Conservation (phyloP, 176 grass and related monocot species). For the Cymbopogon citratus region DNA sequence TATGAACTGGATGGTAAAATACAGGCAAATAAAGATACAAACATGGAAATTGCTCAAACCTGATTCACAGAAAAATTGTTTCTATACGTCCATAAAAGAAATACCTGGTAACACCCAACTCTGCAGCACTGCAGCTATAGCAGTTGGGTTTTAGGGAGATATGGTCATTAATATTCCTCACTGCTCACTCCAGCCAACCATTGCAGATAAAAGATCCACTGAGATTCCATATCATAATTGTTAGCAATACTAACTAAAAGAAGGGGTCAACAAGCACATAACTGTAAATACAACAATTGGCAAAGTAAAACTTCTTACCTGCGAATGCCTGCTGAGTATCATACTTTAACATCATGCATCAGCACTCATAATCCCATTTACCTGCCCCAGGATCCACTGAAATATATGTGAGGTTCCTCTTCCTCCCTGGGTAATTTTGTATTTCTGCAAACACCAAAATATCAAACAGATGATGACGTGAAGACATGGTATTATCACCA, state of each 20-base stretch:
- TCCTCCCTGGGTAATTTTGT: background rate
- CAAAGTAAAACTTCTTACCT: background rate
- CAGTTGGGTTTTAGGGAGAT: background rate
- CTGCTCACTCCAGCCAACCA: background rate
- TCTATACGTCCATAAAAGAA: background rate
- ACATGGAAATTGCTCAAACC: background rate
- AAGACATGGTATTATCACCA: background rate
- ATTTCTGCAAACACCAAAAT: slow-evolving; percentile 5
- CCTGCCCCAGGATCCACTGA: background rate
- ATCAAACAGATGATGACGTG: slow-evolving; percentile 2
- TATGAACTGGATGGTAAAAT: background rate
- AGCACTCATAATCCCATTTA: background rate
- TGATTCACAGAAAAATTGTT: background rate
- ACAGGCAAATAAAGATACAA: background rate
- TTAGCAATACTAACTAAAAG: background rate
- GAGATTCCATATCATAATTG: slow-evolving; percentile 25
- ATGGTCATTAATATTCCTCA: background rate
- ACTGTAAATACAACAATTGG: background rate
- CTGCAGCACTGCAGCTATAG: background rate
- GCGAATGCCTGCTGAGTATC: background rate
- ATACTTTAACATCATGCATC: background rate
- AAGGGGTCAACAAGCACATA: background rate
- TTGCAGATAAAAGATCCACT: background rate
- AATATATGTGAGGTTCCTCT: background rate
- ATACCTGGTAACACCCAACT: background rate